A percentile compares a stretch with the other conserved stretches of the same genome.
Evolutionary conservation across 1,139 yeast species (phyloP).

Genomic region (Yamadazyma pseudoaaseri): DNA sequence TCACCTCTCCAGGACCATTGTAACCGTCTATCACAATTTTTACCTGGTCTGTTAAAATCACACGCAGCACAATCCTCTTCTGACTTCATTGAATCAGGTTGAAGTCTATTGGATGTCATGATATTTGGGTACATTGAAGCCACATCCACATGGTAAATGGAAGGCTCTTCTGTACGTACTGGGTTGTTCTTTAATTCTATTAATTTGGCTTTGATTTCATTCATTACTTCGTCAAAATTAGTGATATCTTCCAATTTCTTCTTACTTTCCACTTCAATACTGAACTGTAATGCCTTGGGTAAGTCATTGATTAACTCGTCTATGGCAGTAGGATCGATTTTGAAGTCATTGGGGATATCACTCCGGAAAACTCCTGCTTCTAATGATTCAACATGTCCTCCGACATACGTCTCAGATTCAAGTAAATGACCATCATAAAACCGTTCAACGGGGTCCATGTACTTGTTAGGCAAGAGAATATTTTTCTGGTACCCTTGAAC

Average conservation of each 20-base stretch:
- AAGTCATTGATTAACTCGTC: constrained; percentile 77
- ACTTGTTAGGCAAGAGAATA: constrained; percentile 88
- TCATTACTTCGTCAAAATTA: constrained; percentile 73
- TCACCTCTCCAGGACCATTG: constrained; percentile 99
- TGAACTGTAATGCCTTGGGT: constrained; percentile 74
- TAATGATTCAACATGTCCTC: constrained; percentile 96
- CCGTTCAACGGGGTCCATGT: constrained; percentile 86
- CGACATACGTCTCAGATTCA: constrained; percentile 97
- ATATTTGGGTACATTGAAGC: constrained; percentile 99
- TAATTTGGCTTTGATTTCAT: constrained; percentile 54
- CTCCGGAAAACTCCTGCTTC: constrained; percentile 98
- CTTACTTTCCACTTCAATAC: constrained; percentile 80
- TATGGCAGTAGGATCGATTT: constrained; percentile 75
- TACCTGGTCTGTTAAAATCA: constrained; percentile 95
- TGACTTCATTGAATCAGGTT: constrained; percentile 95
- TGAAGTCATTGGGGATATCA: constrained; percentile 75
- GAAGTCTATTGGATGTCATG: constrained; percentile 95
- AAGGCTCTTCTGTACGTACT: constrained; percentile 70
- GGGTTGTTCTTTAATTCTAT: constrained; percentile 61
- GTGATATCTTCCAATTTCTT: constrained; percentile 70
- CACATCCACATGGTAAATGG: constrained; percentile 96
- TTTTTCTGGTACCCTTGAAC: constrained; percentile 86
- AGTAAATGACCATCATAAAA: constrained; percentile 92
- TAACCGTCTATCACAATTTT: constrained; percentile 83
- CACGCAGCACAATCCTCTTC: constrained; percentile 98